These are phyloP conservation scores for Melampsora allii-populina DNA, from an alignment of 1,284 basidiomycete genomes.

Conservation along the genomic window DNA sequence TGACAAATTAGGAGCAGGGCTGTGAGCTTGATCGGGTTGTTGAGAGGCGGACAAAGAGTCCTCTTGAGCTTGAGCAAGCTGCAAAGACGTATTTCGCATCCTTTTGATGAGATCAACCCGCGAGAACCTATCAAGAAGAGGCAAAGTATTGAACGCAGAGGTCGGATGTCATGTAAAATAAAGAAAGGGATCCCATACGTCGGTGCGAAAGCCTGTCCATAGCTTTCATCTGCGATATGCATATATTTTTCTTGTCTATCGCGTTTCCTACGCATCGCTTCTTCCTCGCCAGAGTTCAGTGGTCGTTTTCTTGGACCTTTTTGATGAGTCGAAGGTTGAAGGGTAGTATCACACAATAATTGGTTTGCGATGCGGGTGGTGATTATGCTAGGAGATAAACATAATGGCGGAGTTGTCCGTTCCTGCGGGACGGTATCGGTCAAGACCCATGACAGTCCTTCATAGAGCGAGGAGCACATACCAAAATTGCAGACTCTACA, in stretches of 20 bases:
- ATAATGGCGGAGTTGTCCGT: slow-evolving; percentile 34
- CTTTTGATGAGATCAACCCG: slow-evolving; percentile 38
- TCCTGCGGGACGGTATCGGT: slow-evolving; percentile 16
- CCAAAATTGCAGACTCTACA: slow-evolving; percentile 37
- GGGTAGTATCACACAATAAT: slow-evolving; percentile 33
- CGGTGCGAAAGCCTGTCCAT: slow-evolving; percentile 39
- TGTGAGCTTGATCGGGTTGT: slow-evolving; percentile 5
- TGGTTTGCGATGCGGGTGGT: slow-evolving; percentile 43
- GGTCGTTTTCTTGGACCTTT: slow-evolving; percentile 40
- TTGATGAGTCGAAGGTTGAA: slow-evolving; percentile 40
- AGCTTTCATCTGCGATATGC: slow-evolving; percentile 42
- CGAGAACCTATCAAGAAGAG: slow-evolving; percentile 18
- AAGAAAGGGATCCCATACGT: slow-evolving; percentile 17
- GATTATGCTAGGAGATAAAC: slow-evolving; percentile 42
- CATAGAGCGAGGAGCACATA: slow-evolving; percentile 5
- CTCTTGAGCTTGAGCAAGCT: background rate
- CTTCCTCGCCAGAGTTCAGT: slow-evolving; percentile 39
- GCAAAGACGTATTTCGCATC: slow-evolving; percentile 9
- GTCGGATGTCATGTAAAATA: too few species aligned
- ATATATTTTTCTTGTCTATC: slow-evolving; percentile 42
- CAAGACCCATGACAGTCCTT: background rate
- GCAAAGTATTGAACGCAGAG: background rate
- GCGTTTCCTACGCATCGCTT: slow-evolving; percentile 36
- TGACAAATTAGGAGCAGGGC: slow-evolving; percentile 2
- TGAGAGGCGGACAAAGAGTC: background rate